These are phyloP conservation scores for Carallia brachiata DNA, from an alignment of 345 rosid species.

Conservation along the genomic window DNA sequence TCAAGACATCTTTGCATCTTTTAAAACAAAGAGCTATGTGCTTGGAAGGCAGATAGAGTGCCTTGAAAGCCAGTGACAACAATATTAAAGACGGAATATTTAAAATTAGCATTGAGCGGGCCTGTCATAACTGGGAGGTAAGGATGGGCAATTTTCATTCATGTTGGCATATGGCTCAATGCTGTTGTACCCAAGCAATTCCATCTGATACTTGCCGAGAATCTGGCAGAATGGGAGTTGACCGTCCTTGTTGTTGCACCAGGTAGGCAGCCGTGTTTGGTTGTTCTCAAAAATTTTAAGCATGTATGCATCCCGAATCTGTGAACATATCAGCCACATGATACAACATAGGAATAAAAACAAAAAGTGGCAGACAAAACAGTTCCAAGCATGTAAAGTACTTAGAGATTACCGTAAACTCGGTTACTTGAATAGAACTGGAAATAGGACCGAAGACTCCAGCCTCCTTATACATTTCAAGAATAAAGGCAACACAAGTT, in stretches of 20 bases:
- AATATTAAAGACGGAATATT: no score
- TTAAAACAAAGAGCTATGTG: slow-evolving; percentile 1
- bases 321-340: slow-evolving; percentile 3
- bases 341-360: neutral
- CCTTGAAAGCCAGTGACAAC: no score
- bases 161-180: slow-evolving; percentile 78
- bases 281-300: slow-evolving; percentile 72
- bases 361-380: neutral
- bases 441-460: slow-evolving; percentile 70
- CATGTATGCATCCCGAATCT: slow-evolving; percentile 92
- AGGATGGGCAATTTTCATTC: slow-evolving; percentile 90
- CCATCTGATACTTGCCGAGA: slow-evolving; percentile 85
- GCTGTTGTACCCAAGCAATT: slow-evolving; percentile 75
- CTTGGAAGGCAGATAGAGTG: neutral
- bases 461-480: slow-evolving; percentile 89
- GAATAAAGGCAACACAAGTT: slow-evolving; percentile 90
- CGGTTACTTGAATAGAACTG: slow-evolving; percentile 86
- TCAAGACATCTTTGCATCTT: slow-evolving; percentile 14
- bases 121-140: slow-evolving; percentile 82
- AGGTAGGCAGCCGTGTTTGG: slow-evolving; percentile 67
- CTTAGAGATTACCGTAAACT: slow-evolving; percentile 68
- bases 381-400: neutral
- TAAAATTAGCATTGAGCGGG: slow-evolving; percentile 53
- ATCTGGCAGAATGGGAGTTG: slow-evolving; percentile 77
- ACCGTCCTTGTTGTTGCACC: slow-evolving; percentile 64